A percentile compares a stretch with the other conserved stretches of the same genome.
Conservation (phyloP, 1,284 basidiomycete species). For the Mycocalia duriaeana region DNA sequence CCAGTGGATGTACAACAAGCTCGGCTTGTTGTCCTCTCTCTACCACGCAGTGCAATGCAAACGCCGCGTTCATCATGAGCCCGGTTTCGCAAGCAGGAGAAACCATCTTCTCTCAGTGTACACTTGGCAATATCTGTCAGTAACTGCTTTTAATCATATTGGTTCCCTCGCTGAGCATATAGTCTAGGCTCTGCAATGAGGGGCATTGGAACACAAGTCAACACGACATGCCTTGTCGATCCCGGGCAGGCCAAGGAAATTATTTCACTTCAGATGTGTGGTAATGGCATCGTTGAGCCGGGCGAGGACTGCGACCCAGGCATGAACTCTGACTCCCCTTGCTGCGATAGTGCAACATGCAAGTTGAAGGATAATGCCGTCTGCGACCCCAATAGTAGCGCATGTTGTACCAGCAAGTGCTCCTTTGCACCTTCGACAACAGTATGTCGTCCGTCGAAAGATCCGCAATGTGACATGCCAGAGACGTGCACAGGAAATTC, state of each 20-base stretch:
- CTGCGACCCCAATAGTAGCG: conserved; percentile 76
- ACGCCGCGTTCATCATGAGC: conserved; percentile 76
- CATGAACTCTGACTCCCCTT: conserved; percentile 51
- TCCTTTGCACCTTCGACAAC: conserved; percentile 60
- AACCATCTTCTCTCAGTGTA: conserved; percentile 73
- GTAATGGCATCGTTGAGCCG: conserved; percentile 72
- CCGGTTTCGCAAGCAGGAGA: conserved; percentile 67
- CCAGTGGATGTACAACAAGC: conserved; percentile 53
- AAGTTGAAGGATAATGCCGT: conserved; percentile 68
- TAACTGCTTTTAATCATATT: conserved; percentile 10
- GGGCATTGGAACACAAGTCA: conserved; percentile 36
- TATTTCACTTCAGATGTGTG: conserved; percentile 70
- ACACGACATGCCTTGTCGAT: conserved; percentile 60
- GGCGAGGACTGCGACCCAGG: conserved; percentile 92
- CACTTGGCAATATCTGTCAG: conserved; percentile 83
- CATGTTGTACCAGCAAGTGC: conserved; percentile 76
- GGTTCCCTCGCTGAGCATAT: background rate
- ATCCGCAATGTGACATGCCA: conserved; percentile 68
- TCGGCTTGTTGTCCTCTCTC: conserved; percentile 72
- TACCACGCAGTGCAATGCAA: conserved; percentile 59
- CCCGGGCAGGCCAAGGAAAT: conserved; percentile 41
- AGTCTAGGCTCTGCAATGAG: conserved; percentile 56
- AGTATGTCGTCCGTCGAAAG: conserved; percentile 71
- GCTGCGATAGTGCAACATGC: conserved; percentile 79
- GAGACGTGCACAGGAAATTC: conserved; percentile 80